Evolutionary conservation across 1,139 yeast genomes (phyloP), one percentile per base, ranked within the genome.

Genomic region (Arxiozyma heterogenica): DNA sequence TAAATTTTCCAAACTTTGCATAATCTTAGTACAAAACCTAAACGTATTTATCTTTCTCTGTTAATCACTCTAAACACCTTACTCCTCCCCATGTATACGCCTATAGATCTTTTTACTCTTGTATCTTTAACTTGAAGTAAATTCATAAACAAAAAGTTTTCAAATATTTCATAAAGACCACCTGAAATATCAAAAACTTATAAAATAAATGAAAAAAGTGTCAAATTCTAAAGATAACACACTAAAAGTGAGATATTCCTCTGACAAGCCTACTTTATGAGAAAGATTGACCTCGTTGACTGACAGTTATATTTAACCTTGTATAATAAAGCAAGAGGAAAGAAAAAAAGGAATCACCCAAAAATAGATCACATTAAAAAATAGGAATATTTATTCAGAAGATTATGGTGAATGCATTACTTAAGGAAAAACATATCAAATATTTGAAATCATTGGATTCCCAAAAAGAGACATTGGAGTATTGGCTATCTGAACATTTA

Each of bases 401-500:
- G 39, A 4, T 12, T 4, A 49, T 50, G 51, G 12, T 25, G n/a
- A 23, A n/a, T 18, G 20, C 42, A 17, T 34, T 51, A 22, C 27
- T 46, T 4, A 72, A 69, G 51, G 75, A 77, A 4, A 76, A 79
- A 62, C 89, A 83, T 62, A 73, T 82, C 21, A 64, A 69, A 22
- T 83, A 80, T 64, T 75, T 83, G 46, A 70, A 75, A 53, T 68
- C 78, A 1, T 68, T 83, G 42, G 82, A 82, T 59, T 68, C 75
- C 54, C 73, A 75, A 51, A 72, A 74, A 30, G 77, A 81, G 53
- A 84, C 79, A 56, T 78, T 84, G 54, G 94, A 86, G 62, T 91
- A 89, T 70, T 90, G 96, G 94, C 72, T 91, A 54, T 81, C 90
- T 27, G 98, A 94, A 64, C 98, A 93, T 68, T 75, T 93, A 53